A percentile compares a stretch with the other conserved stretches of the same genome.
Conservation (phyloP, 2,329 filamentous ascomycete genomes). For the Colletotrichum zoysiae region DNA sequence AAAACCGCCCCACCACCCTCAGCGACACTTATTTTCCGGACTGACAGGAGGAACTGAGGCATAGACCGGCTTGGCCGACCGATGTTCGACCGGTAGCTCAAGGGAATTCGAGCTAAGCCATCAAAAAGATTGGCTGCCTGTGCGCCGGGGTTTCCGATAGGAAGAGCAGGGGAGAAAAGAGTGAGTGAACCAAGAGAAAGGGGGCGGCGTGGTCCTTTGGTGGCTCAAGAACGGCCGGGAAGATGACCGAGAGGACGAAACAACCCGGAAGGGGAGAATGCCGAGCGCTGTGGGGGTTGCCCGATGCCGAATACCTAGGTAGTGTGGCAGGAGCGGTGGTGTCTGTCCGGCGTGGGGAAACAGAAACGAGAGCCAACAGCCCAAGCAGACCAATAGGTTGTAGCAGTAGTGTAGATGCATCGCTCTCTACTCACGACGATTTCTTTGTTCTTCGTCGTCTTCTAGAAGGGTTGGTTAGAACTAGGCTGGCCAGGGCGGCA, state of each 20-base stretch:
- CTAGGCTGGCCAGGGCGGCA: no score
- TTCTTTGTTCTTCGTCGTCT: conserved; percentile 7
- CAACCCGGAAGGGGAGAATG: conserved; percentile 17
- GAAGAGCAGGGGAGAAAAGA: background rate
- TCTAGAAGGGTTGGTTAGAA: conserved; percentile 3
- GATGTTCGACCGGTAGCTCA: no score
- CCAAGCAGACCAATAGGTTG: background rate
- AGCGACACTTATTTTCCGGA: background rate
- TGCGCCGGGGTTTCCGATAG: background rate
- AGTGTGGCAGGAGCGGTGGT: conserved; percentile 23
- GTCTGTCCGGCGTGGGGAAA: conserved; percentile 9
- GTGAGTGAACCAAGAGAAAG: background rate
- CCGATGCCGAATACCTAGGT: conserved; percentile 1
- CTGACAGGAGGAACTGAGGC: background rate
- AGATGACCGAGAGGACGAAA: conserved; percentile 25
- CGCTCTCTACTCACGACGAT: background rate
- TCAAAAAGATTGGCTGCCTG: background rate
- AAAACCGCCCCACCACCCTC: background rate
- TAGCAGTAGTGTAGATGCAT: background rate
- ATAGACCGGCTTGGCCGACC: background rate
- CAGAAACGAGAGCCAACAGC: background rate
- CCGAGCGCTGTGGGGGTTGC: conserved; percentile 24
- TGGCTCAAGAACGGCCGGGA: conserved; percentile 3
- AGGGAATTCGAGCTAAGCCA: background rate
- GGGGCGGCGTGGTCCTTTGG: background rate